Conservation (phyloP, 305 asterid species). For the Fraxinus ornus region DNA sequence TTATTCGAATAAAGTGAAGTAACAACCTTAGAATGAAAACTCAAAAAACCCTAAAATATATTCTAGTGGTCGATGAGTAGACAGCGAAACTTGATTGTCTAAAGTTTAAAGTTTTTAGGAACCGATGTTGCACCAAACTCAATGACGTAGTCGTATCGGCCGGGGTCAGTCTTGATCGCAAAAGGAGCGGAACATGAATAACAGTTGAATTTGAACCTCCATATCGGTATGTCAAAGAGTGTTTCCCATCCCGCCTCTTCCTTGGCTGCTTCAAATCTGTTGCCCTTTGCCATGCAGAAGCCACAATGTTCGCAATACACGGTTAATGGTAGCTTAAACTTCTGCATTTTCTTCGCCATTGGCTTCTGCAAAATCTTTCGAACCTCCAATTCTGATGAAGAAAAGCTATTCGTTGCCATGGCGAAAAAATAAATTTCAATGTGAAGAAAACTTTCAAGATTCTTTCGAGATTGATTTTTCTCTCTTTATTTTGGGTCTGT, state of each 20-base stretch:
- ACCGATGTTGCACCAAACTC: conserved; percentile 6
- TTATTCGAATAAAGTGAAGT: background rate
- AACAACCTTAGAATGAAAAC: background rate
- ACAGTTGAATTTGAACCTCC: conserved; percentile 1
- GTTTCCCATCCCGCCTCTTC: background rate
- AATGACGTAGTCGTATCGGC: conserved; percentile 9
- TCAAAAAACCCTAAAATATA: background rate
- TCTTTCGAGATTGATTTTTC: background rate
- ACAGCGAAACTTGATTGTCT: background rate
- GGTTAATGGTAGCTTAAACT: background rate
- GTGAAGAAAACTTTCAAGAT: background rate
- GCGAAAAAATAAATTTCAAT: background rate
- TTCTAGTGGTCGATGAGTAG: background rate
- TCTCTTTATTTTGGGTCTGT: background rate
- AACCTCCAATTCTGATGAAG: background rate
- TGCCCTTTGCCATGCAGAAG: background rate
- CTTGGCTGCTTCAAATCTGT: background rate
- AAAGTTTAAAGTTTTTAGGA: background rate
- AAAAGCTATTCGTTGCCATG: background rate
- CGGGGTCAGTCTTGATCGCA: conserved; percentile 15
- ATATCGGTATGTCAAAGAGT: background rate
- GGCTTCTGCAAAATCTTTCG: background rate
- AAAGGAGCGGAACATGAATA: background rate
- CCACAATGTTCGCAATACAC: background rate
- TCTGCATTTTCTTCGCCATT: background rate